Base-by-base conservation (phyloP, 305 asterid genomes). In the Fraxinus floribunda region DNA sequence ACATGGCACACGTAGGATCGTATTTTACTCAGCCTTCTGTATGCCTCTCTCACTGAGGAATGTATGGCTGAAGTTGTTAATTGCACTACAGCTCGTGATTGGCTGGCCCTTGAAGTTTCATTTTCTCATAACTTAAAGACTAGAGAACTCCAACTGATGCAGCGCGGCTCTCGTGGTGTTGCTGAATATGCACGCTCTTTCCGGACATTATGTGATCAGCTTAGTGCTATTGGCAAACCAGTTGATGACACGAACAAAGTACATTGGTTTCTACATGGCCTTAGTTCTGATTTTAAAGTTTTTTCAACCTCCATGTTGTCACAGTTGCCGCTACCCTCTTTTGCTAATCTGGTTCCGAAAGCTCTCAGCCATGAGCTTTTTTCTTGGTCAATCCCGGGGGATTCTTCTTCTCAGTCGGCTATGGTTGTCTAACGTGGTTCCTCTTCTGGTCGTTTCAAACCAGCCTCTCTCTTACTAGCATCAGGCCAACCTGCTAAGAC, bases 181-280 rank as follows among this genome's bases (percentile, higher is more conserved):
- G 38, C 38, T 39, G 79, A 44, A 44, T 76, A 36, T 44, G 26
- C 68, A 7, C 8, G 79, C 10, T 44, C 57, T 44, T 76, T 76
- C 4, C 2, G 8, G 10, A 20, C 62, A 1, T 11, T 75, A 4
- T 75, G 78, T 38, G 55, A 75, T 75, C 57, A 75, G 38, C 34
- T 75, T 10, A 18, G 26, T 16, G 55, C 30, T 75, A 75, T 32
- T 34, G 78, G 78, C 10, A 16, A 7, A 5, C 78, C 13, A 18
- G 29, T 44, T 76, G 79, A 76, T 24, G 79, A 76, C 79, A 39
- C 32, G 9, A 5, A 76, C 44, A 76, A 76, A n/a, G 79, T 39
- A 20, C 68, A 44, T 46, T 76, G 24, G 76, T 76, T 76, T 44
- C n/a, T 76, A 20, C 20, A 39, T 36, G 39, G 35, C 15, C 32